Base-by-base conservation (phyloP, 1,139 yeast genomes). In the Pichia norvegensis region DNA sequence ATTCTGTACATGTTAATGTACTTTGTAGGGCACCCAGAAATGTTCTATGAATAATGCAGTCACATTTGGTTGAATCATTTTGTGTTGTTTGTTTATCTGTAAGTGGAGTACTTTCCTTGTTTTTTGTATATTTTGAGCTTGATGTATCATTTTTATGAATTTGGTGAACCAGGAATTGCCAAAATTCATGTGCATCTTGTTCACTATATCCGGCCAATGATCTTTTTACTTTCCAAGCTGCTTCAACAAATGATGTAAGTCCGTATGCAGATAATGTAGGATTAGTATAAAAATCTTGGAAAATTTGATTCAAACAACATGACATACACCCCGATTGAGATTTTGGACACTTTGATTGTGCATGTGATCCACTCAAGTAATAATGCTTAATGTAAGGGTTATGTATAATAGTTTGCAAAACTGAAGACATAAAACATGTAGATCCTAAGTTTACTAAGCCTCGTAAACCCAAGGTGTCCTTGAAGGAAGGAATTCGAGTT, bases 161-260 rank as follows among this genome's bases (percentile, higher is more conserved):
- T 63, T 87, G 95, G 62, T 90, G 85, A 40, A 90, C 70, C 29
- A 90, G 61, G 62, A 90, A 88, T 61, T 92, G 97, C 82, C 95
- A 81, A 64, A 90, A 92, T 63, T 92, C 98, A 65, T 92, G 98
- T 0, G 98, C 97, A 63, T 92, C 98, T 65, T 92, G 98, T 65
- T 92, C 97, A 42, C 92, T 85, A 54, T 88, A 88, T 1, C 98
- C 98, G 0, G 97, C 95, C 48, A 92, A 74, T 23, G 88, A 77
- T 55, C 82, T 76, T 57, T 86, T 85, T 47, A 83, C 80, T 57
- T 78, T 79, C 95, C 95, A 87, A 1, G 95, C 83, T 13, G 95
- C 84, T 37, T 77, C 74, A 46, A 90, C 68, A 41, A 90, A 66
- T 44, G 81, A 74, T 1, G 87, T 79, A 52, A 86, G 80, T 0